phyloP scores from a whole-genome alignment of 495 filamentous ascomycete genomes.

The Pyrenula aspistea region DNA sequence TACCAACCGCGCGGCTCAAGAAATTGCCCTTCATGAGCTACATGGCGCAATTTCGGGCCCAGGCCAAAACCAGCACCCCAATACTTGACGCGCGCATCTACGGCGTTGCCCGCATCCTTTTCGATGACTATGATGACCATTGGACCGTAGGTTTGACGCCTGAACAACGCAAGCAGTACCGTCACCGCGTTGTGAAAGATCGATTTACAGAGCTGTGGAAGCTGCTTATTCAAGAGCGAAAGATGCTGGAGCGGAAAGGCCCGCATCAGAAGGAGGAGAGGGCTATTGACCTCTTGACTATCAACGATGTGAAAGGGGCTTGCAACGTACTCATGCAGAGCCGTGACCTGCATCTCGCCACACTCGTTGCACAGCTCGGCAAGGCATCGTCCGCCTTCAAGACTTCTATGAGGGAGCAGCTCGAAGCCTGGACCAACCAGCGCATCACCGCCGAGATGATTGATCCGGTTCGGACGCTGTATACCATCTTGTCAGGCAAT shows the following conservation, averaged over 20 bases:
- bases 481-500: slow-evolving; percentile 81
- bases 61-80: slow-evolving; percentile 7
- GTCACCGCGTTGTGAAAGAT: slow-evolving; percentile 41
- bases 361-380: slow-evolving; percentile 68
- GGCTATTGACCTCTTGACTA: slow-evolving; percentile 67
- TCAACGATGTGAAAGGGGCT: slow-evolving; percentile 65
- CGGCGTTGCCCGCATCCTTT: slow-evolving; percentile 74
- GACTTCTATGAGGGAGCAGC: slow-evolving; percentile 60
- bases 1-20: slow-evolving; percentile 33
- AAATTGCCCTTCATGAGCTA: slow-evolving; percentile 26
- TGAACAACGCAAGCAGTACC: slow-evolving; percentile 24
- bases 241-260: slow-evolving; percentile 34
- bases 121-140: slow-evolving; percentile 51
- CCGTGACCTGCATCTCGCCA: slow-evolving; percentile 69
- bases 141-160: slow-evolving; percentile 29
- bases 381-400: slow-evolving; percentile 44
- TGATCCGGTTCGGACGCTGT: slow-evolving; percentile 75
- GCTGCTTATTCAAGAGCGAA: slow-evolving; percentile 31
- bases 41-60: slow-evolving; percentile 11
- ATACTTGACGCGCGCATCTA: slow-evolving; percentile 52
- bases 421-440: slow-evolving; percentile 71
- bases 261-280: slow-evolving; percentile 60
- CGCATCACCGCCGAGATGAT: slow-evolving; percentile 75
- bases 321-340: slow-evolving; percentile 63
- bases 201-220: slow-evolving; percentile 35